phyloP scores from a whole-genome alignment of 441 rosid species.

The Aquilaria agallochum region DNA sequence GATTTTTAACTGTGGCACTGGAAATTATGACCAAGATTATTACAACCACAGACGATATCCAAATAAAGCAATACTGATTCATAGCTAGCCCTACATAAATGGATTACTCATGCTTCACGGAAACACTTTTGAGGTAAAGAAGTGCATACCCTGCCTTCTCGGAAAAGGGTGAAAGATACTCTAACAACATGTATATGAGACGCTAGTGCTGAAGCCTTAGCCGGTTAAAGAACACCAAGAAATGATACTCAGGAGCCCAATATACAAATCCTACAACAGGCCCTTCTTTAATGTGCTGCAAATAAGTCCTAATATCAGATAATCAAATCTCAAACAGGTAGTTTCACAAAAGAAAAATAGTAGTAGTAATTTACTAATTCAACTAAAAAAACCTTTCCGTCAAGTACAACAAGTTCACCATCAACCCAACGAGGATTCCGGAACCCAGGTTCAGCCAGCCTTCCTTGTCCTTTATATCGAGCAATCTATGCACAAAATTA shows the following conservation, averaged over 20 bases:
- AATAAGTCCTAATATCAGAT: conserved; percentile 11
- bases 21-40: too few relatives aligned
- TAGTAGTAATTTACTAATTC: not conserved
- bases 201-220: conserved; percentile 69
- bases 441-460: conserved; percentile 92
- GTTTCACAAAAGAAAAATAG: not conserved
- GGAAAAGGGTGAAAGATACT: conserved; percentile 21
- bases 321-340: conserved; percentile 12
- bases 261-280: conserved; percentile 96
- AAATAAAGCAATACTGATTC: too few relatives aligned
- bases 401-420: conserved; percentile 95
- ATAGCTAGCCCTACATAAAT: too few relatives aligned
- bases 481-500: conserved; percentile 54
- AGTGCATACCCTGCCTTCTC: conserved; percentile 27
- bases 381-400: conserved; percentile 69
- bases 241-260: conserved; percentile 98
- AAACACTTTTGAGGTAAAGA: conserved; percentile 2
- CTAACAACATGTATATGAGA: conserved; percentile 26
- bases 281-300: conserved; percentile 90
- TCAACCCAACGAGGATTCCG: conserved; percentile 95
- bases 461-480: conserved; percentile 95
- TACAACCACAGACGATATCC: too few relatives aligned
- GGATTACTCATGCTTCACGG: conserved; percentile 1
- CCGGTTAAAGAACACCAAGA: conserved; percentile 89
- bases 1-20: too few relatives aligned